Base-by-base conservation (phyloP, 2,329 filamentous ascomycete species). In the Fusarium sp. region DNA sequence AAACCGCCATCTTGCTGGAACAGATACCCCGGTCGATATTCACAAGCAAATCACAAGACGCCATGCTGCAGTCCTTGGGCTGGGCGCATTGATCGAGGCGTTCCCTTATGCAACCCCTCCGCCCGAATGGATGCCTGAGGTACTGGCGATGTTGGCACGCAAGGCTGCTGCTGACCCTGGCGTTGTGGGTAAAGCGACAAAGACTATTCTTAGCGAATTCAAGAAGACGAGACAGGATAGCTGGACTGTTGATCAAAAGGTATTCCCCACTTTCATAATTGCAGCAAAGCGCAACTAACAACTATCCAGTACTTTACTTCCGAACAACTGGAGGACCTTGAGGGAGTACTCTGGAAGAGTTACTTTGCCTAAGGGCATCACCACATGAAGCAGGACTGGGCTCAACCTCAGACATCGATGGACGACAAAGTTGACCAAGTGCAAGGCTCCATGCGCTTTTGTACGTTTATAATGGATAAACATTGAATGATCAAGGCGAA, bases 201-300 rank as follows among this genome's bases (percentile, higher is more conserved):
- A 99, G 87, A 89, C 88, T 20, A 95, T 98, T 38, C 85, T 99
- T 72, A 94, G 94, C 67, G 97, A 99, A 78, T 99, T 99, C 86
- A 99, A 99, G 85, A 99, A 99, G 89, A 99, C 96, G 48, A 91
- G 96, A 80, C 96, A 99, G 81, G 96, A 99, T 85, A 99, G 95
- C 74, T 99, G 96, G 96, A 92, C 92, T 77, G 95, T 97, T 67
- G 96, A 99, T 84, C 93, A 97, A 75, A 98, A 97, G 92, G 96
- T 97, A 84, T 81, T 89, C 82, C 61, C 33, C 5, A 26, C 18
- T 8, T 18, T 10, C 17, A 32, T 26, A 18, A 27, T 50, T 45
- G 17, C 26, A 48, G 41, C 56, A 32, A 52, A 14, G 23, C 18
- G 8, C 49, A 26, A 49, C 80, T 83, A 75, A 83, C 63, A 54